Base-by-base conservation (phyloP, 495 filamentous ascomycete genomes). In the Filosporella fistucella region DNA sequence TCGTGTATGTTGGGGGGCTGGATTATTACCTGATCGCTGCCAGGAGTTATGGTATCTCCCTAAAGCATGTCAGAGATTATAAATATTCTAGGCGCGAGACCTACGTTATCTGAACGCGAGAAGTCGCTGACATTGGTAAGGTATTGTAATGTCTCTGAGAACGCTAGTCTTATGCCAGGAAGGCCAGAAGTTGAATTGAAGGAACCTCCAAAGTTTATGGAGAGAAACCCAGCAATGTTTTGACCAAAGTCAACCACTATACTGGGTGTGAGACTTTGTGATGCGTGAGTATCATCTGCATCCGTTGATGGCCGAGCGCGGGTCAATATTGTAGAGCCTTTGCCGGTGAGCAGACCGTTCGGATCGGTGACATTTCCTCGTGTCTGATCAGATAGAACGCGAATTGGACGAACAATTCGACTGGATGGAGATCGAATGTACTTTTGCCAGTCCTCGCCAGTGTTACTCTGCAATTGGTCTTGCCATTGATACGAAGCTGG, bases 221-320 rank as follows among this genome's bases (percentile, higher is more conserved):
- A 47, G 11, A 61, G 41, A 30, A 54, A 55, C 0, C 71, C 71
- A 23, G 67, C 67, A 6, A 68, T 54, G 54, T 72, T 70, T 37
- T 66, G 66, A 3, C 71, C 69, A 47, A 71, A 75, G 52, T 72
- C 71, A 22, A 72, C 52, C 2, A 71, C 60, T 3, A 75, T 42
- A 1, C 33, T 20, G 3, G 56, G 56, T 7, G 21, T 20, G 2
- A 37, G 5, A n/a, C 38, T 39, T n/a, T 22, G 17, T 29, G 47
- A 4, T 52, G 57, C 21, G 45, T 34, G 14, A 49, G 34, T 36
- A 8, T n/a, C n/a, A 35, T 35, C 32, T n/a, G 45, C 7, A 13
- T 18, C 40, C 32, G 30, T 40, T 32, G n/a, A 18, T 37, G 14
- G 26, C 21, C 17, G 29, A 40, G 29, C 28, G 34, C 28, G 55